Evolutionary conservation across 108 stramenopile genomes (phyloP), one percentile per base, ranked within the genome.

Genomic region (Skeletonema potamos): DNA sequence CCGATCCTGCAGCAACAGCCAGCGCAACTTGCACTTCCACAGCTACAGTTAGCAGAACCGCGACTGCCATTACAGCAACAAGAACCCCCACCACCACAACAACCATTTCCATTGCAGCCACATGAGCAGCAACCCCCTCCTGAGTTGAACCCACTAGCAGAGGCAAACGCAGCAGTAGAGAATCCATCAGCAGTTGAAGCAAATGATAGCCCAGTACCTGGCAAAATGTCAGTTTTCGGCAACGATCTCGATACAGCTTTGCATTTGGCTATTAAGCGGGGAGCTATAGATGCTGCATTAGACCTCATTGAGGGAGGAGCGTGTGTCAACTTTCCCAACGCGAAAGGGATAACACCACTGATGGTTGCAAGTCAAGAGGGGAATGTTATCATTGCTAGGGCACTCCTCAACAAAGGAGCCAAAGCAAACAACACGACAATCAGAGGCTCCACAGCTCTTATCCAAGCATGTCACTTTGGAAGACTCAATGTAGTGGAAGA

Each of bases 391-490:
- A 70, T 93, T 8, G 91, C 87, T 13, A 65, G 74, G 18, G 86
- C 76, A 20, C 71, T 96, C 26, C 74, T 92, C n/a, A 32, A 66
- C 18, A 36, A 41, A n/a, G 82, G 77, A 57, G 86, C 72, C 30
- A 58, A 26, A 17, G 43, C 83, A 54, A 83, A 66, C 62, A 79
- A 70, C 70, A 68, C 81, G 62, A 74, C 84, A 1, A 30, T 55
- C 7, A 73, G 46, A 15, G 94, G 94, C n/a, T 87, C 89, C 27
- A 92, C 92, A 24, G 78, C 94, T 36, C 83, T 93, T 15, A 87
- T 93, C 30, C 90, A 92, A 69, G 94, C 94, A 4, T 86, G 87
- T 20, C 92, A 93, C 55, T 92, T 92, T 77, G 94, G 92, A 29
- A 85, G 86, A 54, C 66, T 82, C 0, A 44, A 62, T 11, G 84